Conservation (phyloP, 2,329 filamentous ascomycete species). For the Chaetomiaceae sp. region DNA sequence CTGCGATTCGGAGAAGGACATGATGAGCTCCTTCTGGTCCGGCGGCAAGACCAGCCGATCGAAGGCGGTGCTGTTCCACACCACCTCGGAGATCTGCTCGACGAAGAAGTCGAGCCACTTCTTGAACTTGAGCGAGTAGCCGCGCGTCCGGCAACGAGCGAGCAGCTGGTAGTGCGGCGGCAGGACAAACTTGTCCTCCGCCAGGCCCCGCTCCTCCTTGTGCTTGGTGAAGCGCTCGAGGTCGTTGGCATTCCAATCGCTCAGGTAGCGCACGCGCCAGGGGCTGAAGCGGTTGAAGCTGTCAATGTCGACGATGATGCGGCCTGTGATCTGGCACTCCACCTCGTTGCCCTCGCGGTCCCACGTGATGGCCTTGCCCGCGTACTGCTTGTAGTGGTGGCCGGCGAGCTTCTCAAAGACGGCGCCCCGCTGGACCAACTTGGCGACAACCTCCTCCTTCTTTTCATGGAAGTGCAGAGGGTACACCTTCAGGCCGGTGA, state of each 20-base stretch:
- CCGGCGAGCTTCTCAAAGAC: constrained; percentile 44
- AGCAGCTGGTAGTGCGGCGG: constrained; percentile 34
- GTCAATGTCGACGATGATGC: constrained; percentile 38
- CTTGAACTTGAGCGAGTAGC: constrained; percentile 47
- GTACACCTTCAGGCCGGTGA: constrained; percentile 41
- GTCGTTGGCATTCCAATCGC: constrained; percentile 34
- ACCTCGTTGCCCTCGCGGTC: constrained; percentile 33
- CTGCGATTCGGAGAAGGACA: constrained; percentile 47
- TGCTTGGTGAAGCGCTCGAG: constrained; percentile 30
- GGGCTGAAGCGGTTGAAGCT: constrained; percentile 37
- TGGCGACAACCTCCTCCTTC: constrained; percentile 32
- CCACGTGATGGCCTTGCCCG: constrained; percentile 36
- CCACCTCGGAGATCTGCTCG: constrained; percentile 41
- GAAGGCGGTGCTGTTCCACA: constrained; percentile 48
- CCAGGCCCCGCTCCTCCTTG: constrained; percentile 22
- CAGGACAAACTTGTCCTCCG: constrained; percentile 24
- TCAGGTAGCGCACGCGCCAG: constrained; percentile 30
- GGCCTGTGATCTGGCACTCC: constrained; percentile 32
- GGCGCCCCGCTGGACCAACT: constrained; percentile 40
- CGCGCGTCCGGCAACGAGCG: constrained; percentile 35
- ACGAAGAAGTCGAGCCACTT: constrained; percentile 48
- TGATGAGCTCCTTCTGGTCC: constrained; percentile 49
- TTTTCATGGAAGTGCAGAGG: constrained; percentile 43
- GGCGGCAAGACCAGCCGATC: constrained; percentile 45
- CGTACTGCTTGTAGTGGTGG: constrained; percentile 45